A percentile compares a stretch with the other conserved stretches of the same genome.
phyloP scores from a whole-genome alignment of 495 filamentous ascomycete species.

The Xylaria longipes region DNA sequence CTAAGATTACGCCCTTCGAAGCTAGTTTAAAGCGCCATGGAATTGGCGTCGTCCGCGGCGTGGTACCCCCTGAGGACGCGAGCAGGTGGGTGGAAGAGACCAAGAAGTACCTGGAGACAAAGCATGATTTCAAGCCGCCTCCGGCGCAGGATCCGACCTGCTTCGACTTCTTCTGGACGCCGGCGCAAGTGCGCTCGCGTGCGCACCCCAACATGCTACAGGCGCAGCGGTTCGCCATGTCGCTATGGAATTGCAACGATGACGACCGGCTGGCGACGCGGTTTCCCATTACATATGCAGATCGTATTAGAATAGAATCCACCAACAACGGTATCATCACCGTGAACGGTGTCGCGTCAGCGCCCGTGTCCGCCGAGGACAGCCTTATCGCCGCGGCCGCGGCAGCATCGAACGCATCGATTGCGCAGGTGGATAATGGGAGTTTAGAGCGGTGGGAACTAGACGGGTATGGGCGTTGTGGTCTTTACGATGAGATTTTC shows the following conservation, averaged over 20 bases:
- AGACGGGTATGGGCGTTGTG: constrained; percentile 73
- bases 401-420: constrained; percentile 52
- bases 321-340: constrained; percentile 47
- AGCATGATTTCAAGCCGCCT: constrained; percentile 58
- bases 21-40: constrained; percentile 68
- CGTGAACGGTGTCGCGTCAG: constrained; percentile 39
- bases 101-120: constrained; percentile 66
- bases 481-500: constrained; percentile 77
- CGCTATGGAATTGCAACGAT: constrained; percentile 77
- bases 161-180: constrained; percentile 93
- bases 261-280: constrained; percentile 64
- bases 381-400: constrained; percentile 52
- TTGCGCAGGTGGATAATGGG: constrained; percentile 85
- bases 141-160: constrained; percentile 71
- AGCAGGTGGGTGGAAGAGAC: constrained; percentile 62
- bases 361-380: constrained; percentile 41
- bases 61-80: constrained; percentile 64
- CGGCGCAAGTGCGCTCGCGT: constrained; percentile 78
- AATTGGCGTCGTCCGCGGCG: constrained; percentile 70
- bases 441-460: constrained; percentile 90
- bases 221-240: constrained; percentile 80
- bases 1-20: constrained; percentile 55
- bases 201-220: constrained; percentile 75
- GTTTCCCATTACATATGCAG: constrained; percentile 80
- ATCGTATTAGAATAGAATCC: constrained; percentile 78